phyloP scores from a whole-genome alignment of 768 basidiomycete genomes.

The Tremella fuciformis region DNA sequence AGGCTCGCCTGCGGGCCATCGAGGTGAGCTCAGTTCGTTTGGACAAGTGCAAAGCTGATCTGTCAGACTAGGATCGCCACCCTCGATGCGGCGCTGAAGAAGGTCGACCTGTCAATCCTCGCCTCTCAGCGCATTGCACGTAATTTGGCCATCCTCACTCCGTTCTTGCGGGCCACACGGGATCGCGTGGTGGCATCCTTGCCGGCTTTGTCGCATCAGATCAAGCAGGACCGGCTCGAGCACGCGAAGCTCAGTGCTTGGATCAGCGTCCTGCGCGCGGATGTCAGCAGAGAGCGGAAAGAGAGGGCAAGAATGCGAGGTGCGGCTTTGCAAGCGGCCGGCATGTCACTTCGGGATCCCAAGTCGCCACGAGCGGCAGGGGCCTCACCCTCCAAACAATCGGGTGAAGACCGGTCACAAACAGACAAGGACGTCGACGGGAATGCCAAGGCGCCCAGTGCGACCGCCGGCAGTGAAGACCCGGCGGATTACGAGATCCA shows the following conservation, averaged over 20 bases:
- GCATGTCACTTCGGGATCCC: conserved; percentile 58
- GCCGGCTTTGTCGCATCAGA: conserved; percentile 62
- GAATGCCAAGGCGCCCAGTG: not conserved
- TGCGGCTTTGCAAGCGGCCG: conserved; percentile 71
- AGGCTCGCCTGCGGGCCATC: conserved; percentile 30
- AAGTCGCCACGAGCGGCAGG: not conserved
- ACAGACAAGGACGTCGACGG: not conserved
- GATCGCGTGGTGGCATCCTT: conserved; percentile 67
- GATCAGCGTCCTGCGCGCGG: conserved; percentile 68
- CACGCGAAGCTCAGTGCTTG: conserved; percentile 71
- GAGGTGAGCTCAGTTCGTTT: conserved; percentile 30
- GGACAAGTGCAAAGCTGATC: not conserved
- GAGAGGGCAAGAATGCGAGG: conserved; percentile 66
- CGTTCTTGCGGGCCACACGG: conserved; percentile 80
- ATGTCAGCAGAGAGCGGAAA: conserved; percentile 67
- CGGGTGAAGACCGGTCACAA: no score
- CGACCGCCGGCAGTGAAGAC: no score
- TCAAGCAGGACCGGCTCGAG: conserved; percentile 69
- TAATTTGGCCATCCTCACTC: conserved; percentile 79
- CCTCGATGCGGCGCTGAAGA: conserved; percentile 62
- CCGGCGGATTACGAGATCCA: no score
- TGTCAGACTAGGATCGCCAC: conserved; percentile 63
- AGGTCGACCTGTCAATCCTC: conserved; percentile 63
- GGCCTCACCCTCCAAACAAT: no score
- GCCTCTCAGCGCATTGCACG: conserved; percentile 68